Evolutionary conservation across 2,329 filamentous ascomycete genomes (phyloP).

Genomic region (Penicillium sp.): DNA sequence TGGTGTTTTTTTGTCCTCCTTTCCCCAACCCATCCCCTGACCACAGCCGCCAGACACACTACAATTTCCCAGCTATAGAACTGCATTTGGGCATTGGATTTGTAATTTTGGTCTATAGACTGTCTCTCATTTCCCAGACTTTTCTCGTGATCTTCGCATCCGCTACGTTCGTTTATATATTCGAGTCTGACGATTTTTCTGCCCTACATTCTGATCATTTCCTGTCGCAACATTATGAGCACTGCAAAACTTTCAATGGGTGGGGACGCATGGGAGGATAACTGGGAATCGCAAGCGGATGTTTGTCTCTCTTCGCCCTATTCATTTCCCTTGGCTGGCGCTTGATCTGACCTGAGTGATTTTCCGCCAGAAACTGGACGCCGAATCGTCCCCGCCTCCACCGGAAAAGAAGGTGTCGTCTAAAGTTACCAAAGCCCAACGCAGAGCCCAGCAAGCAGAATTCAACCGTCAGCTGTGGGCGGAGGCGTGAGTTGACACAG

Average conservation of each 20-base stretch:
- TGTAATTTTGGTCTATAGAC: conserved; percentile 8
- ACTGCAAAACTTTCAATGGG: conserved; percentile 53
- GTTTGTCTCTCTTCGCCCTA: conserved; percentile 43
- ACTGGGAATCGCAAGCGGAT: conserved; percentile 84
- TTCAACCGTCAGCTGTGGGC: conserved; percentile 87
- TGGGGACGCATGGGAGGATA: conserved; percentile 87
- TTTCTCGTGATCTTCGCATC: background rate
- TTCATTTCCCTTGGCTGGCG: background rate
- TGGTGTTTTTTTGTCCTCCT: conserved; percentile 1
- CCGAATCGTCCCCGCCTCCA: conserved; percentile 44
- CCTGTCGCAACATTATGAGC: conserved; percentile 36
- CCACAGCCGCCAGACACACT: conserved; percentile 1
- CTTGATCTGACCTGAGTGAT: conserved; percentile 1
- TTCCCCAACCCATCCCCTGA: conserved; percentile 3
- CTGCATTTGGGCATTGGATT: conserved; percentile 1
- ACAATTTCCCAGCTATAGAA: background rate
- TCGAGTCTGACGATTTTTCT: conserved; percentile 14
- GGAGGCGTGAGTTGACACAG: conserved; percentile 66
- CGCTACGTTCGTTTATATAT: conserved; percentile 6
- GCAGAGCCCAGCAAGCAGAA: conserved; percentile 78
- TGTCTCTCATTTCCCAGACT: background rate
- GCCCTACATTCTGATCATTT: conserved; percentile 9
- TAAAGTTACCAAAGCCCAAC: conserved; percentile 74
- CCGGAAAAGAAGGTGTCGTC: conserved; percentile 51
- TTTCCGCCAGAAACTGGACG: conserved; percentile 44